phyloP scores from a whole-genome alignment of 2,329 filamentous ascomycete genomes.

The Trichoderma sp. region DNA sequence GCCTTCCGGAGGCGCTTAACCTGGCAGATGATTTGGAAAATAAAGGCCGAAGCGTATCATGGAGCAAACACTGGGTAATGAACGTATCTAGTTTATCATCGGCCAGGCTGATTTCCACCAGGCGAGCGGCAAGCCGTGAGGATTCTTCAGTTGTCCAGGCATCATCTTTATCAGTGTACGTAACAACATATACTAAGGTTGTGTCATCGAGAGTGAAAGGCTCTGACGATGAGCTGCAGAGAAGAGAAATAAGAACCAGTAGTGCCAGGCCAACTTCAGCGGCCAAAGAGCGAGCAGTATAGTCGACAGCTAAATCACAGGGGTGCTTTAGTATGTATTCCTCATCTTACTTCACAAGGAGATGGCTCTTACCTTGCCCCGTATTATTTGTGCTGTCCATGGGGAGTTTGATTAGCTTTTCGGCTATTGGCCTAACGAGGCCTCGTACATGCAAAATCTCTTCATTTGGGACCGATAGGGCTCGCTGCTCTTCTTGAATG shows the following conservation, averaged over 20 bases:
- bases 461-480: neutral
- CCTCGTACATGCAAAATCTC: neutral
- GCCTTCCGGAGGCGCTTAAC: slow-evolving; percentile 32
- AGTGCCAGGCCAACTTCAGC: slow-evolving; percentile 16
- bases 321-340: neutral
- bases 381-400: neutral
- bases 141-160: slow-evolving; percentile 40
- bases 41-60: slow-evolving; percentile 62
- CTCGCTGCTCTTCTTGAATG: neutral
- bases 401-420: neutral
- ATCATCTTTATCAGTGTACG: slow-evolving; percentile 34
- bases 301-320: neutral
- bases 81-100: slow-evolving; percentile 33
- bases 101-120: slow-evolving; percentile 34
- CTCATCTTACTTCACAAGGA: too few species aligned
- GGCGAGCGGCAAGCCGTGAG: slow-evolving; percentile 29
- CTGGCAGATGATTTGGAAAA: slow-evolving; percentile 58
- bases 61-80: slow-evolving; percentile 57
- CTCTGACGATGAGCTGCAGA: neutral
- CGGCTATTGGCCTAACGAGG: neutral
- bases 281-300: neutral
- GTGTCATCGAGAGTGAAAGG: neutral
- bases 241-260: neutral
- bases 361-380: neutral
- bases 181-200: slow-evolving; percentile 33